Evolutionary conservation across 2,329 filamentous ascomycete species (phyloP), one percentile per base, ranked within the genome.

Genomic region (Alternaria tenuissima): DNA sequence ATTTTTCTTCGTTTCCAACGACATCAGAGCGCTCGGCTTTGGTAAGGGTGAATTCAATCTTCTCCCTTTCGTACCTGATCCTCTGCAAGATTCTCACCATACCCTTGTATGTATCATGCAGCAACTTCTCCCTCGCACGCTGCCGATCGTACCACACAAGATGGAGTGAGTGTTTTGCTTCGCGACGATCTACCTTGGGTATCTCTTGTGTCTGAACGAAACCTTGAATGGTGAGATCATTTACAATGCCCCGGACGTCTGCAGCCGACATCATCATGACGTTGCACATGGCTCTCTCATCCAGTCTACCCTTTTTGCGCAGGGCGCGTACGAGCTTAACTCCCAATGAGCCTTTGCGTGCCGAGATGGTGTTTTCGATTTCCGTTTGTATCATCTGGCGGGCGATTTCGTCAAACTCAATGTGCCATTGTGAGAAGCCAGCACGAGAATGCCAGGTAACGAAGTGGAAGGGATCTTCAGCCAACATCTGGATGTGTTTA

Each of bases 191-290:
- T 72, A 98, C 94, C 66, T 92, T 91, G 0, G 95, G 95, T 0
- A 99, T 90, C 81, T 99, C 95, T 77, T 99, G 95, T 6, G 96
- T 88, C 67, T 98, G 93, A 12, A 97, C 88, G 62, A 95, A 89
- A 2, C 95, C 94, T 18, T 89, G 88, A 76, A 93, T 89, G 68
- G 96, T 92, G 85, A 99, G 91, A 63, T 89, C 88, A 14, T 92
- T 89, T 79, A 98, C 89, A 63, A 93, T 91, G 59, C 90, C 88
- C 47, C 95, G 92, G 24, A 98, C 88, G 54, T 97, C 92, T 59
- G 90, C 89, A 70, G 94, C 92, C 58, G 91, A 90, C 83, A 97
- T 90, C 62, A 99, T 86, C 54, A 91, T 91, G 57, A 93, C 85
- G 51, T 89, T 89, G 38, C 91, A 91, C 12, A 97, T 84, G 62